Percentiles rank a stretch among this genome's conserved stretches.
Evolutionary conservation across 108 stramenopile genomes (phyloP).

Genomic region (Schizochytrium sp.): DNA sequence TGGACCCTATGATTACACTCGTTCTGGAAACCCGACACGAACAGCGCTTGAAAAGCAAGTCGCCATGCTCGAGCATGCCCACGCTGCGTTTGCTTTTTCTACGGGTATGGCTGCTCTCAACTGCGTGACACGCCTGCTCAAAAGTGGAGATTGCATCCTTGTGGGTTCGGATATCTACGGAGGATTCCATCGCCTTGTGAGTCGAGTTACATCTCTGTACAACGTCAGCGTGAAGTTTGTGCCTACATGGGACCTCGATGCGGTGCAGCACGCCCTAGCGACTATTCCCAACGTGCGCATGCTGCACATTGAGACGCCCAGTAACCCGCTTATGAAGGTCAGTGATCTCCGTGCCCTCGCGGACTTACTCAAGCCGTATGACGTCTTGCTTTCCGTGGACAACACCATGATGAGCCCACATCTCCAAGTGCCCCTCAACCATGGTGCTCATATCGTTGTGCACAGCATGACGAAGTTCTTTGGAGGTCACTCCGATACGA

Average conservation of each 20-base stretch:
- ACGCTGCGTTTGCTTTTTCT: conserved; percentile 57
- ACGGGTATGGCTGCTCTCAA: conserved; percentile 68
- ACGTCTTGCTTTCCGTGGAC: conserved; percentile 65
- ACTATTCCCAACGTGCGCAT: not conserved
- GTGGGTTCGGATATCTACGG: conserved; percentile 65
- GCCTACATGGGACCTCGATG: conserved; percentile 35
- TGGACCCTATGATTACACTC: conserved; percentile 54
- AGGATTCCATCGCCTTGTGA: conserved; percentile 61
- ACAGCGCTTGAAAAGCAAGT: conserved; percentile 62
- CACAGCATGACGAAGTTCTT: conserved; percentile 67
- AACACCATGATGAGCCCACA: conserved; percentile 64
- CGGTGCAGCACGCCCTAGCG: conserved; percentile 27
- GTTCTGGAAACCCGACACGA: conserved; percentile 67
- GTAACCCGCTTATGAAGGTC: conserved; percentile 65
- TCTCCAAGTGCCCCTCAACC: conserved; percentile 57
- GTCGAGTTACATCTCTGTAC: not conserved
- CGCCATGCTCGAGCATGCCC: conserved; percentile 62
- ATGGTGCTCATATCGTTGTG: conserved; percentile 69
- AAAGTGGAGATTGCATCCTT: conserved; percentile 62
- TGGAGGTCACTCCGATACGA: conserved; percentile 66
- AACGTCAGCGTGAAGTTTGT: conserved; percentile 31
- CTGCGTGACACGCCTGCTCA: conserved; percentile 58
- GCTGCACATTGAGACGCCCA: conserved; percentile 64
- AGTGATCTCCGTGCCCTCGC: conserved; percentile 63
- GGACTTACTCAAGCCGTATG: not conserved